Base-by-base conservation (phyloP, 306 rosid species). In the Vachellia collinsii region DNA sequence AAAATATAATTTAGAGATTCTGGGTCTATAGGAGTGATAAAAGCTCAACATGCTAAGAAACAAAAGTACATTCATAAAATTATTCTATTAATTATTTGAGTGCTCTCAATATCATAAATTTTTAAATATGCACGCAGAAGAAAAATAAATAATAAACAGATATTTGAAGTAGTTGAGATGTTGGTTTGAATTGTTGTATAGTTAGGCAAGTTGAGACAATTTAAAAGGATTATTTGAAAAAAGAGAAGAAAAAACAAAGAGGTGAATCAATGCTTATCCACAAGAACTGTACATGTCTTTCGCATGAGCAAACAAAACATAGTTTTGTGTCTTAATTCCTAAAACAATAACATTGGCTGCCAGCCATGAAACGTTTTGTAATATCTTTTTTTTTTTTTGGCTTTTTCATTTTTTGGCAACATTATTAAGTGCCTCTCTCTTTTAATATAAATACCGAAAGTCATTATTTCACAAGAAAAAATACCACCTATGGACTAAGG, bases 201-300 rank as follows among this genome's bases (percentile, higher is more conserved):
- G 16, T 61, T 11, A 11, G 46, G 13, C 70, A 65, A 65, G 70
- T 65, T 64, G 22, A 34, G 70, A 14, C 22, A 37, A 20, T 13
- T 50, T 14, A 50, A 8, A 8, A 38, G 25, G 12, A 38, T 37
- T 65, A 16, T 36, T 37, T 16, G 8, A 10, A n/a, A 39, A 7
- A 3, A 17, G 9, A 65, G 17, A 17, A 65, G 7, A 64, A 2
- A 5, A 6, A 17, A 8, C 34, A 29, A 29, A 38, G 23, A 38
- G 25, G 47, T 39, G 65, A 36, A 56, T 74, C 34, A 29, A 29
- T 29, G 78, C 86, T 87, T 83, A 88, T 90, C 91, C 58, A 44
- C 83, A 83, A 80, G 75, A 72, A 77, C 19, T 61, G 9, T n/a
- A n/a, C n/a, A n/a, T n/a, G n/a, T n/a, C 11, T 53, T 19, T 62